These are phyloP conservation scores for Alternaria burnsii DNA, from an alignment of 2,329 filamentous ascomycete species.

Conservation along the genomic window DNA sequence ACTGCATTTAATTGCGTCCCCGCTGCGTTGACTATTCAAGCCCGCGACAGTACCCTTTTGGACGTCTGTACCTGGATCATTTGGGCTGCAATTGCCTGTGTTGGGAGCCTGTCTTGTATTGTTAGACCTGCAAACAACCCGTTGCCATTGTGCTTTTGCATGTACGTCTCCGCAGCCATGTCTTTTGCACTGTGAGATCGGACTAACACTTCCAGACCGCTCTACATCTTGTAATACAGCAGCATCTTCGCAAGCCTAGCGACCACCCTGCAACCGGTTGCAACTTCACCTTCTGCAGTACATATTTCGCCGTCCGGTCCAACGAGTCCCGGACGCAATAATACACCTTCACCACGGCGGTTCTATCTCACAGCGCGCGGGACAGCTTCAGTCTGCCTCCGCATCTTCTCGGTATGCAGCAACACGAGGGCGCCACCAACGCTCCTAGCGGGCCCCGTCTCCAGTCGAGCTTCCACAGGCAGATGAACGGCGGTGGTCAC, in stretches of 20 bases:
- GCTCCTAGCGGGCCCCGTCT: conserved; percentile 65
- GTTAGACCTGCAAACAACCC: conserved; percentile 27
- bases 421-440: conserved; percentile 72
- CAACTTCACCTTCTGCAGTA: conserved; percentile 46
- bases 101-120: conserved; percentile 26
- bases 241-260: conserved; percentile 36
- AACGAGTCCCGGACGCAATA: conserved; percentile 63
- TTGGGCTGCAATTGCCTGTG: conserved; percentile 11
- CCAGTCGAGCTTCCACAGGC: conserved; percentile 77
- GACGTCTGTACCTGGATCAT: conserved; percentile 9
- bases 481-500: conserved; percentile 68
- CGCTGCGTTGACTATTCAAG: conserved; percentile 32
- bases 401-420: conserved; percentile 92
- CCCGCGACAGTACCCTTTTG: conserved; percentile 23
- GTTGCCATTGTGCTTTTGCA: conserved; percentile 34
- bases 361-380: conserved; percentile 78
- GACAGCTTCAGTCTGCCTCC: conserved; percentile 84
- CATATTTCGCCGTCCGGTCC: conserved; percentile 53
- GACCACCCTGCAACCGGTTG: conserved; percentile 37
- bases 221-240: conserved; percentile 44
- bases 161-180: background rate
- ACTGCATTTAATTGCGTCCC: conserved; percentile 36
- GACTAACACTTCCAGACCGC: conserved; percentile 30
- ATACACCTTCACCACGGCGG: conserved; percentile 77
- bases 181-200: background rate